Base-by-base conservation (phyloP, 768 basidiomycete genomes). In the Amanita jacksonii region DNA sequence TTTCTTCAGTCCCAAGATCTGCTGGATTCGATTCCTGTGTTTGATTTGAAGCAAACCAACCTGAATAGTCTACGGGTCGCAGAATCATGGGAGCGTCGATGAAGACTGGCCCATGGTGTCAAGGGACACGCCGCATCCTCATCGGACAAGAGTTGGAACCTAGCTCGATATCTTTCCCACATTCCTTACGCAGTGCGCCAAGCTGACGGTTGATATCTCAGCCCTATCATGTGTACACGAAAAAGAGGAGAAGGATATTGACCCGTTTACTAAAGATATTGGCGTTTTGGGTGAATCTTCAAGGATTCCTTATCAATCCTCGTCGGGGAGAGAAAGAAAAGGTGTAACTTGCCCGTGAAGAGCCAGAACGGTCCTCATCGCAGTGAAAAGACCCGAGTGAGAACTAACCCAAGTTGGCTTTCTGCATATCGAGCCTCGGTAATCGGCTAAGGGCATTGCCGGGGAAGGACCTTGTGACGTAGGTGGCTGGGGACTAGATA, bases 231-330 rank as follows among this genome's bases (percentile, higher is more conserved):
- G 27, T 24, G 15, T 12, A 43, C 31, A 28, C 42, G 4, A 25
- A 23, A 6, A 18, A 36, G 15, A 19, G 27, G 4, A 28, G 19
- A 40, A 24, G 32, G 23, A 23, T 38, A 49, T 74, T 60, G 48
- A 85, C 85, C 54, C 81, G 69, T 65, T 82, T 86, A 59, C 73
- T 80, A 58, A 85, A 81, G 45, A 84, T 73, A 20, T 48, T 63
- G 6, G 72, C 81, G 52, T 83, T 88, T 59, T 87, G 85, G 8
- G 81, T 72, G 53, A 76, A 81, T n/a, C 84, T 84, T 48, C 18
- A 18, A 43, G 16, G 23, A 38, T 23, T 31, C 46, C 15, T 38
- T 41, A 19, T 27, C 13, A 5, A 18, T 31, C 5, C 24, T 43
- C 4, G 23, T 13, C 3, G 22, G 24, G 8, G 12, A 28, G 16